Percentiles rank a stretch among this genome's conserved stretches.
Conservation (phyloP, 2,329 filamentous ascomycete species). For the Calonectria pseudoreteaudii region DNA sequence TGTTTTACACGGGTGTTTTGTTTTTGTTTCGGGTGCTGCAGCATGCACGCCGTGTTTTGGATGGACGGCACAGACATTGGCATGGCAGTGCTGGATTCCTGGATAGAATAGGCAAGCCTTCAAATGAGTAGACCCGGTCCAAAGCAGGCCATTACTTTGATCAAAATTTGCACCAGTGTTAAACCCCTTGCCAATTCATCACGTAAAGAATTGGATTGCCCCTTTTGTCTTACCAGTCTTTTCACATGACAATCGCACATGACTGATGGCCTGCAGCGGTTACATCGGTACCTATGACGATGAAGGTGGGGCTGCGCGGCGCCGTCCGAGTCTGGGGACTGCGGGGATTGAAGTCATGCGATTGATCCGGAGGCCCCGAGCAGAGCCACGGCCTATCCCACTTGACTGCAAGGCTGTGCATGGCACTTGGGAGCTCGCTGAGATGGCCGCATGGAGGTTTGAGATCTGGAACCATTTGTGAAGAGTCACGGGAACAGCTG, state of each 20-base stretch:
- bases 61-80: neutral
- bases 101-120: slow-evolving; percentile 13
- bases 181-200: neutral
- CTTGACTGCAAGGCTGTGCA: slow-evolving; percentile 18
- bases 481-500: neutral
- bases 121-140: slow-evolving; percentile 19
- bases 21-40: slow-evolving; percentile 17
- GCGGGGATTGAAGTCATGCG: slow-evolving; percentile 21
- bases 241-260: slow-evolving; percentile 44
- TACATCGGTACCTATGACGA: slow-evolving; percentile 23
- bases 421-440: slow-evolving; percentile 20
- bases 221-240: slow-evolving; percentile 11
- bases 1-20: slow-evolving; percentile 29
- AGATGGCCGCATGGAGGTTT: slow-evolving; percentile 5
- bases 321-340: slow-evolving; percentile 21
- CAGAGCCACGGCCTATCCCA: neutral
- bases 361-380: slow-evolving; percentile 15
- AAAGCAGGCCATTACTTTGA: slow-evolving; percentile 10
- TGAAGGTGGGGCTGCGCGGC: slow-evolving; percentile 30
- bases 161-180: neutral
- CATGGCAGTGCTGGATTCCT: slow-evolving; percentile 9
- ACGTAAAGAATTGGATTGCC: neutral
- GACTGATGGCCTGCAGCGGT: slow-evolving; percentile 27
- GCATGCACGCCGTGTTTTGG: slow-evolving; percentile 10
- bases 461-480: neutral